Base-by-base conservation (phyloP, 108 stramenopile species). In the Cyclotella atomus region DNA sequence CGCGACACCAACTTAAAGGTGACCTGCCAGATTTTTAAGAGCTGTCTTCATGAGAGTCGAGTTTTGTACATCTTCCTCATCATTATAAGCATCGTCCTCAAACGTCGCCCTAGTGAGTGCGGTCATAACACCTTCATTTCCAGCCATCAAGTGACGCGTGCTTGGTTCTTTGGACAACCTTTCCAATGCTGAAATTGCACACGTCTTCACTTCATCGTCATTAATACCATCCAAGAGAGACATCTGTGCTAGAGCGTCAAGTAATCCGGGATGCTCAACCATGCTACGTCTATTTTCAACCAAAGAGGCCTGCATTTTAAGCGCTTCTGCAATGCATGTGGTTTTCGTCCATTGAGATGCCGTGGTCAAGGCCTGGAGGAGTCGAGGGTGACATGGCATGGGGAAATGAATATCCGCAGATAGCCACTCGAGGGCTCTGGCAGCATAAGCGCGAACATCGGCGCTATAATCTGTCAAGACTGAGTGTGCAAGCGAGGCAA, bases 271-370 rank as follows among this genome's bases (percentile, higher is more conserved):
- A 19, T 82, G 81, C 38, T 75, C 59, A 21, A 72, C 81, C 81
- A 82, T 82, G 14, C 69, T 15, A 32, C 44, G 34, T 32, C 81
- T 76, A 41, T 82, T 82, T 21, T 77, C 81, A 30, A 32, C 29
- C 14, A 77, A 50, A 10, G 73, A 61, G 4, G 81, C 75, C 36
- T 82, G 81, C 75, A 66, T 60, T 56, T 71, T 72, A 19, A 82
- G 47, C 20, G 81, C 81, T 44, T 82, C 76, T 28, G 73, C 81
- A 29, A 82, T 72, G 54, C 76, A 82, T 15, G 70, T 71, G 4
- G 81, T 82, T 34, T 77, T 77, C 7, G 81, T 82, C 81, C 81
- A 82, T 49, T 71, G 76, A n/a, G 81, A 75, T 16, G 81, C 69
- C 0, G 62, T 82, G 25, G 64, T 71, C 8, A 82, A 69, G 6